Evolutionary conservation across 805 yeast species (phyloP).

Genomic region (Phaffomyces thermotolerans): DNA sequence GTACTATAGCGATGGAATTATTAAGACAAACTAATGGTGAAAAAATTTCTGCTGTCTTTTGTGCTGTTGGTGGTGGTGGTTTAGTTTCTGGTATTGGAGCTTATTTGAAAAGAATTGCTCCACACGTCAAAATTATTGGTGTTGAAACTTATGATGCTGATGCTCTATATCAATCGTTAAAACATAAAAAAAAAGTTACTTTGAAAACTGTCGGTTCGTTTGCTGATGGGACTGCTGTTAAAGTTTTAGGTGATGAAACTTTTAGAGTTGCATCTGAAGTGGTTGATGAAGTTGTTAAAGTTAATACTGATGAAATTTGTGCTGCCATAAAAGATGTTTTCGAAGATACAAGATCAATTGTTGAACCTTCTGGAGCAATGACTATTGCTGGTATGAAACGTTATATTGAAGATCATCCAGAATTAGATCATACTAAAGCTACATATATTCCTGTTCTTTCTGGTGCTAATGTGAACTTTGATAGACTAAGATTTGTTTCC

Average conservation of each 20-base stretch:
- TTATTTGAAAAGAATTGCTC: constrained; percentile 89
- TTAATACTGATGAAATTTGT: constrained; percentile 86
- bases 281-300: constrained; percentile 85
- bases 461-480: constrained; percentile 98
- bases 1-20: constrained; percentile 91
- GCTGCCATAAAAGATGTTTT: constrained; percentile 97
- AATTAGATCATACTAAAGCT: constrained; percentile 58
- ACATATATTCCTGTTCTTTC: constrained; percentile 81
- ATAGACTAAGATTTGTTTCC: constrained; percentile 87
- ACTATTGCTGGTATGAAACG: constrained; percentile 91
- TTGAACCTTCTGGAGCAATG: constrained; percentile 97
- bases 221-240: constrained; percentile 98
- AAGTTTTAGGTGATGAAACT: constrained; percentile 82
- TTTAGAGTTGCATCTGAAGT: constrained; percentile 69
- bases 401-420: constrained; percentile 63
- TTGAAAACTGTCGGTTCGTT: constrained; percentile 83
- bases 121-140: constrained; percentile 93
- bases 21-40: constrained; percentile 77
- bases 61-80: constrained; percentile 98
- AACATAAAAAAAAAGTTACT: constrained; percentile 44
- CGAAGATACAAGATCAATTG: constrained; percentile 88
- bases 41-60: constrained; percentile 77
- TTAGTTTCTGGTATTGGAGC: constrained; percentile 85
- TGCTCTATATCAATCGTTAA: constrained; percentile 72
- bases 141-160: constrained; percentile 96